Conservation (phyloP, 352 stramenopile species). For the Elongisporangium anandrum region DNA sequence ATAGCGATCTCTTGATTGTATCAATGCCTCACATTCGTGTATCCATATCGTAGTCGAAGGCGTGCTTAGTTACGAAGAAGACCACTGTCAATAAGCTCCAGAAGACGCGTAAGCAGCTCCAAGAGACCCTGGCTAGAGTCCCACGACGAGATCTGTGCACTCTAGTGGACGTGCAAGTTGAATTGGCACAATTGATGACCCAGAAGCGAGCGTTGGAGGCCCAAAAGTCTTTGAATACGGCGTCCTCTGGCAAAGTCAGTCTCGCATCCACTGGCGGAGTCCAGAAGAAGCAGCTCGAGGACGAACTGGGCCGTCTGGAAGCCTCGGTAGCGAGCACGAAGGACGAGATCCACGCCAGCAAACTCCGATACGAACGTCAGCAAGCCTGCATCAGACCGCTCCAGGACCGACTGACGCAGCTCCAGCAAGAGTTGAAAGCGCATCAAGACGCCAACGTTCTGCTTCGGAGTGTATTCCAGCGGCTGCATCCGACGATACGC, state of each 20-base stretch:
- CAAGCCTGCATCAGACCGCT: constrained; percentile 36
- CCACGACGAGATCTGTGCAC: constrained; percentile 41
- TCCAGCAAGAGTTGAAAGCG: constrained; percentile 17
- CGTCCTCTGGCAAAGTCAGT: neutral
- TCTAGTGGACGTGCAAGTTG: constrained; percentile 46
- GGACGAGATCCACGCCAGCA: constrained; percentile 38
- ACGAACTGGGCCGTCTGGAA: constrained; percentile 37
- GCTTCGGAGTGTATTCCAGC: constrained; percentile 26
- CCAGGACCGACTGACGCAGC: constrained; percentile 19
- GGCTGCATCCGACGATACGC: constrained; percentile 4
- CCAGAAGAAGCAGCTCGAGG: constrained; percentile 24
- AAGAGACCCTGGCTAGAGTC: constrained; percentile 21
- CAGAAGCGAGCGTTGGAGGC: constrained; percentile 41
- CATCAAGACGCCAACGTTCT: constrained; percentile 14
- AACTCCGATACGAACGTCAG: constrained; percentile 41
- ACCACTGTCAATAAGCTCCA: constrained; percentile 11
- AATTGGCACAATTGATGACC: constrained; percentile 38
- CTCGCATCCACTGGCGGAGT: constrained; percentile 1
- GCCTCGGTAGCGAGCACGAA: constrained; percentile 19
- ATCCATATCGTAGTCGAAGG: constrained; percentile 5
- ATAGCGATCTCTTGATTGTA: neutral
- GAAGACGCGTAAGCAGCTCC: constrained; percentile 28
- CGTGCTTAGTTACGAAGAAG: constrained; percentile 11
- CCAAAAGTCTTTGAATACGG: constrained; percentile 6
- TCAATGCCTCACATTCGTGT: neutral